Evolutionary conservation across 106 monocot species (phyloP), one percentile per base, ranked within the genome.

Genomic region (Vanilla planifolia): DNA sequence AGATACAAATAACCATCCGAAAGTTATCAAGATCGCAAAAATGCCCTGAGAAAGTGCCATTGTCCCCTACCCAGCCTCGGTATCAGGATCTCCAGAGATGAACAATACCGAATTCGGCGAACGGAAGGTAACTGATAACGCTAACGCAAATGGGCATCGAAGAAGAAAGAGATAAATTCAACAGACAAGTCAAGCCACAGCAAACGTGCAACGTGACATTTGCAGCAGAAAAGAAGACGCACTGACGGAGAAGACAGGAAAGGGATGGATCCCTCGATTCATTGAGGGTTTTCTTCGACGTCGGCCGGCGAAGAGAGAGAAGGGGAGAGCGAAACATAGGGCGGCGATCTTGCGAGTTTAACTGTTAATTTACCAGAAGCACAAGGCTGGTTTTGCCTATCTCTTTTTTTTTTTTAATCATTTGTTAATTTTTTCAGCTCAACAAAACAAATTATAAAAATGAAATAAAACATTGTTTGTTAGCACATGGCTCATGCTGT

Each of bases 1-100:
- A 17, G 30, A 63, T 26, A 32, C 70, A 26, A 33, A 67, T n/a
- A 67, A 26, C 51, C 61, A 75, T 17, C 32, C 33, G 15, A 66
- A 41, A 19, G 55, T 34, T 23, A 55, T 62, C 36, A 32, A 74
- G 43, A 72, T 55, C 59, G 29, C 46, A 25, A 56, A 24, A 26
- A 56, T 50, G 72, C 19, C 34, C 15, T 28, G 32, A 57, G 5
- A 56, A 19, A 44, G 22, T 23, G 57, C 48, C 73, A 73, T 63
- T 42, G 17, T 14, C 28, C 17, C 3, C 30, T 28, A 29, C 53
- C 53, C 2, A 53, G 53, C 53, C 4, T 30, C 27, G 21, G n/a
- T 6, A 27, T n/a, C 30, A 53, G 30, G 30, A 53, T 29, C 53
- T 30, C 30, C 50, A 30, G 53, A 4, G 24, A 53, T 53, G 16